Evolutionary conservation across 2,329 filamentous ascomycete genomes (phyloP).

Genomic region (Shiraia bambusicola): DNA sequence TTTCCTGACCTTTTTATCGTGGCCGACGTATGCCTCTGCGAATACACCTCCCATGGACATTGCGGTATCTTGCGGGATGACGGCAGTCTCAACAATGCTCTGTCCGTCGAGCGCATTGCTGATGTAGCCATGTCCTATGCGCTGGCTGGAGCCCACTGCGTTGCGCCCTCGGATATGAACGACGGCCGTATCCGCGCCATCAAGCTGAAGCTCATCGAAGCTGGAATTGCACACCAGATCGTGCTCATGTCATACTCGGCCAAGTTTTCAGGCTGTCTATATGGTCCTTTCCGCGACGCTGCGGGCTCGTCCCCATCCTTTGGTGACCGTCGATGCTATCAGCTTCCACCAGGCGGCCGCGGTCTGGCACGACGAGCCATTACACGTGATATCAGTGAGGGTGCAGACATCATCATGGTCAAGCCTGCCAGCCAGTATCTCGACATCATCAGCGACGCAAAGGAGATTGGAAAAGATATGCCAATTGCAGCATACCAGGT

Average conservation of each 20-base stretch:
- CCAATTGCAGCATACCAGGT: conserved; percentile 97
- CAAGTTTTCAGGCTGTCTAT: conserved; percentile 95
- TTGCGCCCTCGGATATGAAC: conserved; percentile 98
- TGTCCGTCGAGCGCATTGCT: conserved; percentile 91
- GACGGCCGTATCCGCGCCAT: conserved; percentile 96
- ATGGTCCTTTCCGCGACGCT: conserved; percentile 95
- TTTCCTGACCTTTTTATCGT: conserved; percentile 92
- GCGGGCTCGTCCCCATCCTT: conserved; percentile 89
- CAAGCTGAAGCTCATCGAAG: conserved; percentile 95
- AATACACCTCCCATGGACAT: conserved; percentile 97
- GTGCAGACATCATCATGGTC: conserved; percentile 98
- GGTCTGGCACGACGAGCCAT: conserved; percentile 92
- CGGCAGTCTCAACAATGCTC: conserved; percentile 85
- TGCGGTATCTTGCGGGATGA: conserved; percentile 95
- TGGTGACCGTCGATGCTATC: conserved; percentile 94
- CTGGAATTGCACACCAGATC: conserved; percentile 86
- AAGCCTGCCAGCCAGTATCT: conserved; percentile 95
- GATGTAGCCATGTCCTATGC: conserved; percentile 98
- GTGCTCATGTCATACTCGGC: conserved; percentile 97
- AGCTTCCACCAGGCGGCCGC: conserved; percentile 87
- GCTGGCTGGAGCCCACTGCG: conserved; percentile 92
- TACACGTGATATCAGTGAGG: conserved; percentile 83
- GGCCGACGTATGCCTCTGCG: conserved; percentile 93
- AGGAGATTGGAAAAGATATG: conserved; percentile 87
- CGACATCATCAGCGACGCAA: conserved; percentile 96